Percentiles rank a stretch among this genome's conserved stretches.
Evolutionary conservation across 495 filamentous ascomycete species (phyloP).

Genomic region (Penicillium manginii): DNA sequence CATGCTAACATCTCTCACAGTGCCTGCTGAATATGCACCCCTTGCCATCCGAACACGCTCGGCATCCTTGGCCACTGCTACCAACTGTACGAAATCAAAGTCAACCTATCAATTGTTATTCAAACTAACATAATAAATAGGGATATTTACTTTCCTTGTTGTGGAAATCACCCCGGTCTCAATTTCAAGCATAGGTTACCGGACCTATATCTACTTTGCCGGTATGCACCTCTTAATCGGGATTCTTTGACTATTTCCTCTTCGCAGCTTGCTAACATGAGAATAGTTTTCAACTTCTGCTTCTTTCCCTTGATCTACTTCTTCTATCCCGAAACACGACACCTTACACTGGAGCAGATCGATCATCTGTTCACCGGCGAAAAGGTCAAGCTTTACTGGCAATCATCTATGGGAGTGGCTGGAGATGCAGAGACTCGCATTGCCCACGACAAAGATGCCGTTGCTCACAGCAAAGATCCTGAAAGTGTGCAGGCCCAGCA

Average conservation of each 20-base stretch:
- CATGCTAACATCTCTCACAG: slow-evolving; percentile 11
- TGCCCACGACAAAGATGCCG: slow-evolving; percentile 23
- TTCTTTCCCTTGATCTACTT: slow-evolving; percentile 76
- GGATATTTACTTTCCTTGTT: slow-evolving; percentile 45
- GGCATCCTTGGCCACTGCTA: slow-evolving; percentile 38
- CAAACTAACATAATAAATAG: slow-evolving; percentile 13
- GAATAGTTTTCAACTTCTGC: slow-evolving; percentile 62
- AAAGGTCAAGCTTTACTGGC: slow-evolving; percentile 51
- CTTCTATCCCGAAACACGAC: slow-evolving; percentile 70
- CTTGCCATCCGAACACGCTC: slow-evolving; percentile 40
- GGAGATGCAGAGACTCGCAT: slow-evolving; percentile 32
- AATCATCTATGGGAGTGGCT: slow-evolving; percentile 36
- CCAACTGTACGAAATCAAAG: slow-evolving; percentile 30
- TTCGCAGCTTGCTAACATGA: slow-evolving; percentile 29
- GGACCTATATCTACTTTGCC: slow-evolving; percentile 54
- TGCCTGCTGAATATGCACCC: slow-evolving; percentile 40
- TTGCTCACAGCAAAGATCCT: slow-evolving; percentile 21
- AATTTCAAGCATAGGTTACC: slow-evolving; percentile 40
- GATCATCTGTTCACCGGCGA: slow-evolving; percentile 56
- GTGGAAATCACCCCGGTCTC: slow-evolving; percentile 47
- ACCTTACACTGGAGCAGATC: slow-evolving; percentile 72
- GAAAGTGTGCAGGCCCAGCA: slow-evolving; percentile 27
- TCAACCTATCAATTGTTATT: neutral
- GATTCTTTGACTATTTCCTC: neutral
- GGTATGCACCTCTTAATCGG: slow-evolving; percentile 17